Evolutionary conservation across 176 grass and related monocot genomes (phyloP), one percentile per base, ranked within the genome.

Genomic region (Hsuehochloa calcarea): DNA sequence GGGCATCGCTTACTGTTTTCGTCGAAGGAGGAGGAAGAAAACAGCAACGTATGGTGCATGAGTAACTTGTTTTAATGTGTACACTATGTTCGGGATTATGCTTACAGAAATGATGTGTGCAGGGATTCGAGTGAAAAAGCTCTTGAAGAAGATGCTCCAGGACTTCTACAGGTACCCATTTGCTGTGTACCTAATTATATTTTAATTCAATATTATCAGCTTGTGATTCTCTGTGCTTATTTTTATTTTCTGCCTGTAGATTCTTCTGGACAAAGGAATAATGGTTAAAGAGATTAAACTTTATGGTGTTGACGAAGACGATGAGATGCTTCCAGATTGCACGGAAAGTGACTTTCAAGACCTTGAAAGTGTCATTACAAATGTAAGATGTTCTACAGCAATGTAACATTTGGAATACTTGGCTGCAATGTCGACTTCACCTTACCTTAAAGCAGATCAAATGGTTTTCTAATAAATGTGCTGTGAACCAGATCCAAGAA

Each of bases 71-170:
- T 83, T 89, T 80, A 35, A 50, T 49, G 54, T 85, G 68, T 34
- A 23, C 55, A 25, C 25, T 60, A 50, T 35, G 29, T 66, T 40
- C 15, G 29, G 41, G 19, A 38, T 49, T 86, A 54, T 83, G 83
- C 63, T 88, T 66, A 89, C 46, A 34, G 10, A 66, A 72, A 14
- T 76, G 26, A 25, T 68, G 9, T 86, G 17, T 91, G 74, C 92
- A 98, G 95, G 93, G 85, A 95, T 95, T 95, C 95, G 40, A 87
- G 89, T 63, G 92, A 93, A 88, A 81, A 75, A 22, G 95, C 95
- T 78, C 89, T 98, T 13, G 93, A 98, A 27, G 95, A 95, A 93
- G 95, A 98, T 95, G 95, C 93, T 82, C 95, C 95, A 31, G 93
- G 95, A 71, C 95, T 98, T 93, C 56, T 98, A 15, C 83, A 98